A percentile compares a stretch with the other conserved stretches of the same genome.
Evolutionary conservation across 139 green algal species (phyloP).

Genomic region (Chlorella sp.): DNA sequence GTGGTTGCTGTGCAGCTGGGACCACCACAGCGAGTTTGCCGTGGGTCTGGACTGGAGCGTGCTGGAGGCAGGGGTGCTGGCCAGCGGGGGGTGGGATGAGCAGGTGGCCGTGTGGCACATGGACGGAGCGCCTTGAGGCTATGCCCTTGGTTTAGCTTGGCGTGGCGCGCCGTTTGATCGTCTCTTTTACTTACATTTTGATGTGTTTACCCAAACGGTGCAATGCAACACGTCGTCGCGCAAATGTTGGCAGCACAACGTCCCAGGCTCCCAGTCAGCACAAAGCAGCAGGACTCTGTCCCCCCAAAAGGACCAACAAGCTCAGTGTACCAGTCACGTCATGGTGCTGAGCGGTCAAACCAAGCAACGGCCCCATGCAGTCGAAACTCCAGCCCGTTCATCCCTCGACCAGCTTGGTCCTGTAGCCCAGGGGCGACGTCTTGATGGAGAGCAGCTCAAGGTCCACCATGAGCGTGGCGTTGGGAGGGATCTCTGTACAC

Average conservation of each 20-base stretch:
- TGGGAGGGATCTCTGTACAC: constrained; percentile 75
- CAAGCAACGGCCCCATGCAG: too few species aligned
- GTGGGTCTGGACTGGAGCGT: constrained; percentile 84
- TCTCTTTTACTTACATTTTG: too few species aligned
- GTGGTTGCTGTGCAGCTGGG: constrained; percentile 46
- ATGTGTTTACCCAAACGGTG: too few species aligned
- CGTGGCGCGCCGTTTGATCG: too few species aligned
- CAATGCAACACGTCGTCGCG: not conserved
- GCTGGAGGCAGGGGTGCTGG: constrained; percentile 76
- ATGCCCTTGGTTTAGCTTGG: too few species aligned
- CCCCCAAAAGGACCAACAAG: too few species aligned
- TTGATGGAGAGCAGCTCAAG: constrained; percentile 79
- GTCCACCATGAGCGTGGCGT: constrained; percentile 58
- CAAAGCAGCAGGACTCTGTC: too few species aligned
- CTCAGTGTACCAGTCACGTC: too few species aligned
- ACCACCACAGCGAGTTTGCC: constrained; percentile 88
- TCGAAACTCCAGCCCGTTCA: not conserved
- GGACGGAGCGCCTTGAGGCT: not conserved
- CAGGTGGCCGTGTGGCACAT: constrained; percentile 60
- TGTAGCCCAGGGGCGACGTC: constrained; percentile 43
- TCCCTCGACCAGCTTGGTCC: constrained; percentile 64
- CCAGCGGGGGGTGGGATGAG: constrained; percentile 84
- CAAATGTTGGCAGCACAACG: not conserved
- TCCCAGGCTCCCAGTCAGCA: too few species aligned
- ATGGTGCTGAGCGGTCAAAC: too few species aligned